phyloP scores from a whole-genome alignment of 345 rosid species.

The Heritiera fomes region DNA sequence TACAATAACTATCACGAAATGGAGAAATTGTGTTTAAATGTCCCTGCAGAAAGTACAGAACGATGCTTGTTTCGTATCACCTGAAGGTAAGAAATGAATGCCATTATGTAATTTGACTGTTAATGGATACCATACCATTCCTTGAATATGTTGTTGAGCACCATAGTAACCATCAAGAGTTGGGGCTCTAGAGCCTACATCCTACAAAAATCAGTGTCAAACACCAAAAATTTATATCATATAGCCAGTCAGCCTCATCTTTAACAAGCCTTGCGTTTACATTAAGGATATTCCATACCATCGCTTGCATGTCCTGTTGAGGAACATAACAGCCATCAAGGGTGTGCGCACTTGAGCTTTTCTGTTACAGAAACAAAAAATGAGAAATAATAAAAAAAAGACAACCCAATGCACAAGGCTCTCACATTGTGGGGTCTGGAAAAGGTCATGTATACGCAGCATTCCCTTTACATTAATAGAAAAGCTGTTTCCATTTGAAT shows the following conservation, averaged over 20 bases:
- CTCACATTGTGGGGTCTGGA: too few species aligned
- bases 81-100: constrained; percentile 10
- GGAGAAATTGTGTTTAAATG: constrained; percentile 37
- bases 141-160: constrained; percentile 45
- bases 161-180: constrained; percentile 44
- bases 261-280: neutral
- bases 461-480: too few species aligned
- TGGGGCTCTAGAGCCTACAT: constrained; percentile 47
- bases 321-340: constrained; percentile 47
- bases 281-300: constrained; percentile 29
- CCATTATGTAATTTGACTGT: neutral
- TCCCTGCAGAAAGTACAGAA: constrained; percentile 25
- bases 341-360: constrained; percentile 43
- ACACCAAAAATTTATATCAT: constrained; percentile 7
- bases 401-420: too few species aligned
- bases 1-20: constrained; percentile 41
- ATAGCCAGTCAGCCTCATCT: neutral
- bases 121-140: constrained; percentile 37
- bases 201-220: constrained; percentile 31
- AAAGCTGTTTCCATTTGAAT: too few species aligned
- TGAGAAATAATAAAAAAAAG: neutral
- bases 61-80: neutral
- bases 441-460: too few species aligned
- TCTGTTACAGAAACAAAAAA: constrained; percentile 25
- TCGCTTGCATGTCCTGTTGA: constrained; percentile 43